These are phyloP conservation scores for Neophaeococcomyces aloes DNA, from an alignment of 2,329 filamentous ascomycete species.

Conservation along the genomic window DNA sequence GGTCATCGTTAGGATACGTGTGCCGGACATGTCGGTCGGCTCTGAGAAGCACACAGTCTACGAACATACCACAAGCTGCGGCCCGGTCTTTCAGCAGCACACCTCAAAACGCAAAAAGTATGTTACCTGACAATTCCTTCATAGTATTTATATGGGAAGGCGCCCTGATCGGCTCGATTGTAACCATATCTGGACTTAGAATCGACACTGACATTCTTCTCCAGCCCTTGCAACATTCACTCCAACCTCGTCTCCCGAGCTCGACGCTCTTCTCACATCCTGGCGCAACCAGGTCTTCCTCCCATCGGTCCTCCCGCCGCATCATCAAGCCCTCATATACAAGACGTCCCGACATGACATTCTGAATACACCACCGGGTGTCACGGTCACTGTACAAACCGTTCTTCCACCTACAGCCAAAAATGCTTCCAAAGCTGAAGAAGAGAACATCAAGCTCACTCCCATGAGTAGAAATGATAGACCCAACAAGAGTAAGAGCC, in stretches of 20 bases:
- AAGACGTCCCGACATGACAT: slow-evolving; percentile 27
- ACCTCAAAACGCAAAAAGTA: slow-evolving; percentile 14
- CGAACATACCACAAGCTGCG: neutral
- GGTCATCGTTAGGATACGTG: slow-evolving; percentile 29
- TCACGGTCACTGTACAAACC: slow-evolving; percentile 28
- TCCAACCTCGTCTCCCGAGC: slow-evolving; percentile 30
- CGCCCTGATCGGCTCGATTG: neutral
- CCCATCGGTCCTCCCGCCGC: slow-evolving; percentile 29
- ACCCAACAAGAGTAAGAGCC: slow-evolving; percentile 26
- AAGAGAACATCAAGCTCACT: slow-evolving; percentile 30
- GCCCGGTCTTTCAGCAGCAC: slow-evolving; percentile 16
- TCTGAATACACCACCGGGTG: slow-evolving; percentile 30
- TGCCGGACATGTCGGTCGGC: slow-evolving; percentile 23
- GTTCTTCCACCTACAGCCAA: neutral
- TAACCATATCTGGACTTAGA: neutral
- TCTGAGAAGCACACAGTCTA: neutral
- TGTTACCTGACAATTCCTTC: neutral
- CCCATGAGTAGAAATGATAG: slow-evolving; percentile 26
- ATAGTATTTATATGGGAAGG: neutral
- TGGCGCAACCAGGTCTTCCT: slow-evolving; percentile 37
- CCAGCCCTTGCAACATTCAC: slow-evolving; percentile 31
- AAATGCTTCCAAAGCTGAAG: slow-evolving; percentile 17
- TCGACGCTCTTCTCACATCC: slow-evolving; percentile 31
- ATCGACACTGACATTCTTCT: slow-evolving; percentile 5
- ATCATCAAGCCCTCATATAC: slow-evolving; percentile 33